Conservation (phyloP, 148 eudicot species). For the Nepenthes mirabilis region DNA sequence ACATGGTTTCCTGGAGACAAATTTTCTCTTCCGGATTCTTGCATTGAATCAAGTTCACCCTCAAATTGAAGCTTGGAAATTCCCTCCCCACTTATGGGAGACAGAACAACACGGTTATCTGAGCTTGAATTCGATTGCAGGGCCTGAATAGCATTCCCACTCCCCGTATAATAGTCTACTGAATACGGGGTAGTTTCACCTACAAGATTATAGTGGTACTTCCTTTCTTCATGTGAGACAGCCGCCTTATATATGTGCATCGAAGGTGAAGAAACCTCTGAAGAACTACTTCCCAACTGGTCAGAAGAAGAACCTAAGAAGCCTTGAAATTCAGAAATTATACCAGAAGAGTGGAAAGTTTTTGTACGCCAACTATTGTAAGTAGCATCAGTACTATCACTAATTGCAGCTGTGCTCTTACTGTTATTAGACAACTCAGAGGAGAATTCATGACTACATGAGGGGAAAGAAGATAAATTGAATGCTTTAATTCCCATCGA, state of each 20-base stretch:
- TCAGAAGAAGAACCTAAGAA: conserved; percentile 23
- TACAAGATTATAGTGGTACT: conserved; percentile 7
- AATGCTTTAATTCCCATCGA: conserved; percentile 2
- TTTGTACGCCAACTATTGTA: conserved; percentile 11
- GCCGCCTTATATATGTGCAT: background rate
- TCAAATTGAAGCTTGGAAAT: conserved; percentile 21
- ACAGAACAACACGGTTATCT: conserved; percentile 13
- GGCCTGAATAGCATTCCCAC: conserved; percentile 53
- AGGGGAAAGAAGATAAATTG: conserved; percentile 15
- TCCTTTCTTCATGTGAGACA: conserved; percentile 12
- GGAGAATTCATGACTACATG: conserved; percentile 23
- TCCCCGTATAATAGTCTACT: conserved; percentile 23
- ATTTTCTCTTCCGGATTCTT: conserved; percentile 22
- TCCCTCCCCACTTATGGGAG: conserved; percentile 20
- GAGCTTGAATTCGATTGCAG: conserved; percentile 51
- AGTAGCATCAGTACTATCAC: conserved; percentile 11
- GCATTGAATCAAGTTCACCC: conserved; percentile 30
- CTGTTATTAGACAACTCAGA: conserved; percentile 14
- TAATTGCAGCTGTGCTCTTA: conserved; percentile 13
- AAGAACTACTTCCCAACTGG: conserved; percentile 12
- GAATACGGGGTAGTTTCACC: conserved; percentile 25
- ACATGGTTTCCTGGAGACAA: conserved; percentile 29
- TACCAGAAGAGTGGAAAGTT: conserved; percentile 13
- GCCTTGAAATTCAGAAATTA: conserved; percentile 20
- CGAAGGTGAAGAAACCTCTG: conserved; percentile 9